Conservation (phyloP, 805 yeast species). For the Lachancea sp. region DNA sequence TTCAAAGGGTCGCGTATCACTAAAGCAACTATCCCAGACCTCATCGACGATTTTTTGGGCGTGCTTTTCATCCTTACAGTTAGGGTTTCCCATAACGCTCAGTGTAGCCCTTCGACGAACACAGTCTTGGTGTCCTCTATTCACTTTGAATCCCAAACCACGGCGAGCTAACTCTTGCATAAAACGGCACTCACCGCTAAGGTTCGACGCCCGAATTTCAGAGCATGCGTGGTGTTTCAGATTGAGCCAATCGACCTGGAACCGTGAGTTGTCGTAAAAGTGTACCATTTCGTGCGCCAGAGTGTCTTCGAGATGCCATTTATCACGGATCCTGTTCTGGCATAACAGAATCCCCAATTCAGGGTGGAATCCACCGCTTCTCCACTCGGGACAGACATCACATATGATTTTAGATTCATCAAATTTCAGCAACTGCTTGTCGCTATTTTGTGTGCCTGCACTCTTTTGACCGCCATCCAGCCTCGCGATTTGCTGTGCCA, state of each 20-base stretch:
- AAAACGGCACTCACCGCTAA: conserved; percentile 93
- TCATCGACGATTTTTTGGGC: conserved; percentile 77
- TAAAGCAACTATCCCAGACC: conserved; percentile 89
- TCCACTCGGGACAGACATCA: conserved; percentile 73
- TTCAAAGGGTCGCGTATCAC: conserved; percentile 94
- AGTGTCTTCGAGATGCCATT: conserved; percentile 84
- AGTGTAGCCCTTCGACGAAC: conserved; percentile 82
- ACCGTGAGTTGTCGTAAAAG: conserved; percentile 84
- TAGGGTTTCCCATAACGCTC: conserved; percentile 82
- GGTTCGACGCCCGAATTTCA: conserved; percentile 86
- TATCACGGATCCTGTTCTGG: conserved; percentile 68
- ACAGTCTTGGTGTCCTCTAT: conserved; percentile 85
- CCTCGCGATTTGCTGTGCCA: conserved; percentile 76
- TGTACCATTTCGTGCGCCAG: conserved; percentile 90
- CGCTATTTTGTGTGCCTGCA: background rate
- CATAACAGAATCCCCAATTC: conserved; percentile 81
- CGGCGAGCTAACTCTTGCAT: conserved; percentile 65
- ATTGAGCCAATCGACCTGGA: conserved; percentile 79
- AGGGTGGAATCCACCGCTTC: conserved; percentile 92
- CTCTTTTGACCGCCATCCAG: conserved; percentile 29
- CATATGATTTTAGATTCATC: conserved; percentile 48
- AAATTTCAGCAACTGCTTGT: conserved; percentile 16
- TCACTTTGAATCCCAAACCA: conserved; percentile 42
- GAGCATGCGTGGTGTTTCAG: conserved; percentile 94
- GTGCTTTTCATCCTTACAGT: conserved; percentile 61